Evolutionary conservation across 768 basidiomycete species (phyloP).

Genomic region (Boletus insuetus): DNA sequence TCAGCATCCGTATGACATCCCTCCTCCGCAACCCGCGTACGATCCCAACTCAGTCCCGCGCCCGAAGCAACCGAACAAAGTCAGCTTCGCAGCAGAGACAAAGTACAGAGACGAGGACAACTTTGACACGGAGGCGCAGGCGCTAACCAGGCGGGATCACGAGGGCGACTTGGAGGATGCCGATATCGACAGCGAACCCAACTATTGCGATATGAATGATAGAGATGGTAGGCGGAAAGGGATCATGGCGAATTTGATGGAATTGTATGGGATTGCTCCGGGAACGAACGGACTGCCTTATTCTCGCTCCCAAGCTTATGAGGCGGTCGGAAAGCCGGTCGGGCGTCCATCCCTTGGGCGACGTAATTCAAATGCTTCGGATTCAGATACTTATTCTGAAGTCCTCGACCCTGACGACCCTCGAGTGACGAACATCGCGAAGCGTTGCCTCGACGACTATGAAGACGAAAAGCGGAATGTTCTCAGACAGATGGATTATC

Average conservation of each 20-base stretch:
- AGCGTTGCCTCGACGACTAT: conserved; percentile 51
- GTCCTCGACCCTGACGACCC: conserved; percentile 73
- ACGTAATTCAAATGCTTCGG: conserved; percentile 44
- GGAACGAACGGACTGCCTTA: conserved; percentile 24
- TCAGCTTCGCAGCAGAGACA: conserved; percentile 39
- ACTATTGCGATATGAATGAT: conserved; percentile 20
- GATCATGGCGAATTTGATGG: conserved; percentile 30
- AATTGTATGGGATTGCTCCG: conserved; percentile 26
- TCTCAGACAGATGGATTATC: conserved; percentile 65
- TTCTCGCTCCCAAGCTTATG: conserved; percentile 24
- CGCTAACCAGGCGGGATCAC: not conserved
- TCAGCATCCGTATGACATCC: conserved; percentile 61
- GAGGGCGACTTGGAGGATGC: conserved; percentile 21
- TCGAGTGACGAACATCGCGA: conserved; percentile 55
- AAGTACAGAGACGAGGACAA: conserved; percentile 9
- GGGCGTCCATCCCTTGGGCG: conserved; percentile 26
- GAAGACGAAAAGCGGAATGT: conserved; percentile 61
- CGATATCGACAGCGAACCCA: conserved; percentile 5
- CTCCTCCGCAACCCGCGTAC: conserved; percentile 47
- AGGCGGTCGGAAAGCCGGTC: conserved; percentile 7
- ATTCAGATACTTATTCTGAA: conserved; percentile 42
- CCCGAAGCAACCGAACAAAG: conserved; percentile 26
- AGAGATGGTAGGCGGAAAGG: conserved; percentile 26
- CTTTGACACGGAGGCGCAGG: conserved; percentile 28
- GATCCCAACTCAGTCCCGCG: conserved; percentile 14